Evolutionary conservation across 73 alveolate species (phyloP).

Genomic region (Paramecium bursaria): DNA sequence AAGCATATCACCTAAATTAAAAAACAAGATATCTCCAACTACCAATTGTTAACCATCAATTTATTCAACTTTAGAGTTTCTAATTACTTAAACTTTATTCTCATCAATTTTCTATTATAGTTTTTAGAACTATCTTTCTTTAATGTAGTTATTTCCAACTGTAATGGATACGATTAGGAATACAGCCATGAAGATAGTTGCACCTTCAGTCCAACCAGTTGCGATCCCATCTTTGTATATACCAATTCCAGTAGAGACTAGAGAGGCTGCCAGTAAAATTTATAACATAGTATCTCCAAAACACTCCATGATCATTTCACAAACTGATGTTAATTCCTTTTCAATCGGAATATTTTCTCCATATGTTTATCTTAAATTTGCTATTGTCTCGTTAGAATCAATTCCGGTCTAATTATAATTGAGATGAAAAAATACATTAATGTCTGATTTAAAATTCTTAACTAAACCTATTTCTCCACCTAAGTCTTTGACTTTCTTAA

Average conservation of each 20-base stretch:
- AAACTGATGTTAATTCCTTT: constrained; percentile 64
- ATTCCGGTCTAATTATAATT: constrained; percentile 32
- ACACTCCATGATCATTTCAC: constrained; percentile 81
- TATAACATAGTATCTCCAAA: constrained; percentile 94
- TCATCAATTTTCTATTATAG: constrained; percentile 71
- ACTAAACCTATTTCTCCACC: constrained; percentile 54
- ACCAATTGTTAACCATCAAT: constrained; percentile 73
- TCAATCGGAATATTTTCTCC: constrained; percentile 67
- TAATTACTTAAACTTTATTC: constrained; percentile 70
- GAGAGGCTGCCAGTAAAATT: constrained; percentile 91
- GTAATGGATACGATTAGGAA: constrained; percentile 89
- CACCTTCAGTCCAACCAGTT: constrained; percentile 99
- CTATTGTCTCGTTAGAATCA: constrained; percentile 28
- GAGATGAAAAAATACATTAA: constrained; percentile 10
- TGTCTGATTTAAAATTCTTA: constrained; percentile 6
- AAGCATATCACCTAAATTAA: constrained; percentile 74
- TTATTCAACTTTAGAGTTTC: constrained; percentile 65
- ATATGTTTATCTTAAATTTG: constrained; percentile 9
- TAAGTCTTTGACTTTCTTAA: background rate
- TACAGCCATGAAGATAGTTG: constrained; percentile 92
- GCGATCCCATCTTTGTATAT: constrained; percentile 81
- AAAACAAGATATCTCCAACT: constrained; percentile 74
- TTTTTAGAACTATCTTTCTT: constrained; percentile 68
- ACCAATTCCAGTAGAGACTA: constrained; percentile 86
- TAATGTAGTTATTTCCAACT: constrained; percentile 90